Evolutionary conservation across 768 basidiomycete genomes (phyloP).

Genomic region (Crepidotus variabilis): DNA sequence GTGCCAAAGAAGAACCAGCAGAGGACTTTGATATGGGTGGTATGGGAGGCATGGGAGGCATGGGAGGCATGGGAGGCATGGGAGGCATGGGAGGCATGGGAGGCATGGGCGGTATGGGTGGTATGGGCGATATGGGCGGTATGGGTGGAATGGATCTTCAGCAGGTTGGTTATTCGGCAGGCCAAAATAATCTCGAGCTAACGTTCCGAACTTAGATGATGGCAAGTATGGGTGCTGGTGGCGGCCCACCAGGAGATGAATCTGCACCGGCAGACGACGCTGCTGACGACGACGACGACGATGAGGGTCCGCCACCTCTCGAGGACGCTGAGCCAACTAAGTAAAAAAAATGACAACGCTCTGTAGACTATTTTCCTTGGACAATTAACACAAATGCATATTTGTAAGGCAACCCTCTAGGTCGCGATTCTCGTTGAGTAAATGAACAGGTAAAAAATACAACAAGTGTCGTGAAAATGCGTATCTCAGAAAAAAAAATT

Average conservation of each 20-base stretch:
- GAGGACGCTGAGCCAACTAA: conserved; percentile 57
- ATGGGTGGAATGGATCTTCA: conserved; percentile 65
- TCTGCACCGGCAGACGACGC: conserved; percentile 16
- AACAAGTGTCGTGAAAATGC: too few species aligned
- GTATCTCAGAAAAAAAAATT: too few species aligned
- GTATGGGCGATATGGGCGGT: conserved; percentile 49
- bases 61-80: conserved; percentile 56
- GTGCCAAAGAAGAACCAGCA: conserved; percentile 35
- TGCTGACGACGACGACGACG: conserved; percentile 48
- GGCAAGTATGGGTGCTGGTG: conserved; percentile 40
- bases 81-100: conserved; percentile 56
- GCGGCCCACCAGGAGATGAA: conserved; percentile 10
- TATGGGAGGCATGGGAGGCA: conserved; percentile 44
- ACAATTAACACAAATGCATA: not conserved
- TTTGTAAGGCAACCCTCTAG: not conserved
- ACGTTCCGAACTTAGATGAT: conserved; percentile 39
- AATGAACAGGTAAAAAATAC: too few species aligned
- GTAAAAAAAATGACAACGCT: conserved; percentile 16
- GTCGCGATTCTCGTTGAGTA: not conserved
- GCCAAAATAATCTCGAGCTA: not conserved
- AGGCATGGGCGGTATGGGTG: conserved; percentile 52
- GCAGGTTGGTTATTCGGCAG: conserved; percentile 35
- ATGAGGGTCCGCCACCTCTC: conserved; percentile 77
- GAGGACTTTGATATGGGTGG: conserved; percentile 49
- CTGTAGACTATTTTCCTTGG: not conserved